These are phyloP conservation scores for Rhododendron kiyosumense DNA, from an alignment of 148 eudicot species.

Conservation along the genomic window DNA sequence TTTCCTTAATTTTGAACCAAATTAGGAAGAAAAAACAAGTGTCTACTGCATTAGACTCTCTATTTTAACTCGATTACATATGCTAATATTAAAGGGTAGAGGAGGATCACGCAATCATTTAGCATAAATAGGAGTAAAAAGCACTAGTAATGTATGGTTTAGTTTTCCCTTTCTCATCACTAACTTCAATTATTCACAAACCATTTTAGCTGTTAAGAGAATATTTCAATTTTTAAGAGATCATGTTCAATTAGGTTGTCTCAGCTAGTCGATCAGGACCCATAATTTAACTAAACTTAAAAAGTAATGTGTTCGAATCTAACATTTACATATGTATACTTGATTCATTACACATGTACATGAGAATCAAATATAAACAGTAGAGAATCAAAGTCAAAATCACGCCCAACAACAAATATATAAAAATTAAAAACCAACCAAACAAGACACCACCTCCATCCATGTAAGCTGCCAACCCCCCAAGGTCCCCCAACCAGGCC, in stretches of 20 bases:
- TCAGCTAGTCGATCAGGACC: not conserved
- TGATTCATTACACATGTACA: not conserved
- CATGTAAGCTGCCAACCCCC: not conserved
- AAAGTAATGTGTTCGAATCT: not conserved
- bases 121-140: not conserved
- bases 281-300: not conserved
- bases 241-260: not conserved
- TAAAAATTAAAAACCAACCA: not conserved
- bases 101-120: not conserved
- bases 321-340: not conserved
- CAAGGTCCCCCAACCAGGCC: slow-evolving; percentile 2
- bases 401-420: not conserved
- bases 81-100: too few species aligned
- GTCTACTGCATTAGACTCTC: too few species aligned
- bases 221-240: not conserved
- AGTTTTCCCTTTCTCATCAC: not conserved
- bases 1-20: too few species aligned
- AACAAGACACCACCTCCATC: not conserved
- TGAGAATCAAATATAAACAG: not conserved
- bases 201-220: not conserved
- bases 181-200: not conserved
- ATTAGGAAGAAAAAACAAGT: too few species aligned
- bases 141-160: not conserved
- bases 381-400: not conserved
- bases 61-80: too few species aligned